Evolutionary conservation across 139 green algal species (phyloP), one percentile per base, ranked within the genome.

Genomic region (Monoraphidium neglectum): DNA sequence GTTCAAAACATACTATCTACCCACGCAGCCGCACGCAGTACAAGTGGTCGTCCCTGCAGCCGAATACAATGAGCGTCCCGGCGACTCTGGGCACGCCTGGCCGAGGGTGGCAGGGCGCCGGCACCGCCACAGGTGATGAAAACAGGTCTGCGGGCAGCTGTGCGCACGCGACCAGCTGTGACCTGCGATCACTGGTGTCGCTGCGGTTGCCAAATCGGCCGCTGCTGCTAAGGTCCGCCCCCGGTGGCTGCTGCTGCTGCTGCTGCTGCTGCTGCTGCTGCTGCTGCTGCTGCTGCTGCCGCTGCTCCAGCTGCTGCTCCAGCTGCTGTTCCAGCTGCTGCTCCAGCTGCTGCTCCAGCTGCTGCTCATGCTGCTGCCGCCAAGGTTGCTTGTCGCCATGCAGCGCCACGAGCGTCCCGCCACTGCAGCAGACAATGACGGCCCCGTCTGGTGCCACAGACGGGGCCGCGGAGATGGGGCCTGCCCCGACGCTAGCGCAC

Each of bases 11-110:
- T 51, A 12, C 8, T 8, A 12, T 51, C 8, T 8, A 51, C 12
- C 43, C 8, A 8, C 8, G 33, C 59, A 81, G 1, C n/a, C 10
- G 28, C 36, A 88, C 37, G 72, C 76, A 86, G 72, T 88, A 88
- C n/a, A 88, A 18, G 46, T 80, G 63, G 66, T 89, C 81, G 21
- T 88, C 80, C 2, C 83, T 68, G 77, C 80, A 85, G 13, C 83
- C 80, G 23, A 83, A 32, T 30, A 49, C 0, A 5, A 36, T 4
- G 28, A 43, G 6, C 38, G 12, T 28, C 10, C 33, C n/a, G n/a
- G n/a, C n/a, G n/a, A n/a, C n/a, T n/a, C n/a, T n/a, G n/a, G n/a
- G n/a, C n/a, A n/a, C n/a, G n/a, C n/a, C n/a, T n/a, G n/a, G n/a
- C n/a, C n/a, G n/a, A 51, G 8, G 43, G 8, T 51, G 43, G 8